Evolutionary conservation across 345 rosid species (phyloP), one percentile per base, ranked within the genome.

Genomic region (Jatropha curcas): DNA sequence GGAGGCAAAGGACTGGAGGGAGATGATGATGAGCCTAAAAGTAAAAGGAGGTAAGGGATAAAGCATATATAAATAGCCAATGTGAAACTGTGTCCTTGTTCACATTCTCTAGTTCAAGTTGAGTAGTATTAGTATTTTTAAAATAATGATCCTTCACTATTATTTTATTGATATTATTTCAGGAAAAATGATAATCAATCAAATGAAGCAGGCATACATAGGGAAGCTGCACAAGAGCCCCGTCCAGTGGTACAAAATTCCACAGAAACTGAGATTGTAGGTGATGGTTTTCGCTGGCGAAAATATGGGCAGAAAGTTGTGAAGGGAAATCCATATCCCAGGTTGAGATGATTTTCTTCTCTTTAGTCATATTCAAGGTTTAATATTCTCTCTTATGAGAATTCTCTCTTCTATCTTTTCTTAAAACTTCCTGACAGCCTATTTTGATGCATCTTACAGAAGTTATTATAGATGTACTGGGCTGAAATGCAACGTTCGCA

Each of bases 201-300:
- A 16, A 86, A 76, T 52, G 93, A 86, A 80, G 86, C 80, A 7
- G 88, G 86, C 59, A 67, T 74, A 55, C 80, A 86, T 2, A 78
- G 65, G 16, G 88, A 84, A 35, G 84, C 33, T 52, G 58, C 35
- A 46, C 86, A 65, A 55, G 91, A 85, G 52, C 77, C 87, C 27
- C 84, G 65, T 1, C 63, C 73, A 13, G 65, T 80, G 33, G 75
- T 80, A 35, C 90, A 85, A 30, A 77, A 81, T n/a, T 84, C 93
- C 14, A 80, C 82, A 4, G 98, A 91, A 72, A 69, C 91, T n/a
- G 97, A 93, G 71, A 83, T 85, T 48, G 71, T 85, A 33, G 92
- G 91, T 14, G 99, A 96, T 69, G 98, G 99, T 39, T 96, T 96
- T 80, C 92, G 93, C 60, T 96, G 99, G 99, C 89, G 99, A 78